These are phyloP conservation scores for Neoboletus subvelutipes DNA, from an alignment of 768 basidiomycete species.

Conservation along the genomic window DNA sequence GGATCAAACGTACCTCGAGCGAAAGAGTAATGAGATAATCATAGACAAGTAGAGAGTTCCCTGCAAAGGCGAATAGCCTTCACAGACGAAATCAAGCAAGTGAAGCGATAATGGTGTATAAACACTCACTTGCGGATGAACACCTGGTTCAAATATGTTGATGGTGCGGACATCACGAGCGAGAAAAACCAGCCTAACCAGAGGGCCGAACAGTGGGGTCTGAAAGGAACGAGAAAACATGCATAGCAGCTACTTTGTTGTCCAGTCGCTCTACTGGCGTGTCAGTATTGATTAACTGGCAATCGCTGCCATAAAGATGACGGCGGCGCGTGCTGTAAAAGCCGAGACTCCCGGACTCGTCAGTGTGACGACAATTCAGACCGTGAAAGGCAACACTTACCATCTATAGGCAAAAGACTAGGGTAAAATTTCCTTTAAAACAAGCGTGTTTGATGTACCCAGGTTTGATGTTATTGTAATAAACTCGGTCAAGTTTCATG, in stretches of 20 bases:
- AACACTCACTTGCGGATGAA: conserved; percentile 21
- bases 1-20: conserved; percentile 22
- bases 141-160: conserved; percentile 6
- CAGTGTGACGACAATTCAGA: neutral
- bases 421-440: neutral
- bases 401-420: neutral
- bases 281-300: neutral
- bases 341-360: neutral
- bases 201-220: neutral
- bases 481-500: neutral
- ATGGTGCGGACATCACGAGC: conserved; percentile 8
- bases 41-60: conserved; percentile 23
- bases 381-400: neutral
- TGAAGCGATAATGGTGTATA: neutral
- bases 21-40: conserved; percentile 28
- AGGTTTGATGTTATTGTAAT: too few species aligned
- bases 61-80: conserved; percentile 17
- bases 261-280: too few species aligned
- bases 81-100: neutral
- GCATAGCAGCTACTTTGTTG: neutral
- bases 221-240: neutral
- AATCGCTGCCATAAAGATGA: neutral
- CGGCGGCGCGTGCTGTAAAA: neutral
- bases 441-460: neutral
- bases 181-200: neutral